A percentile compares a stretch with the other conserved stretches of the same genome.
phyloP scores from a whole-genome alignment of 2,329 filamentous ascomycete species.

The Mariannaea sp. region DNA sequence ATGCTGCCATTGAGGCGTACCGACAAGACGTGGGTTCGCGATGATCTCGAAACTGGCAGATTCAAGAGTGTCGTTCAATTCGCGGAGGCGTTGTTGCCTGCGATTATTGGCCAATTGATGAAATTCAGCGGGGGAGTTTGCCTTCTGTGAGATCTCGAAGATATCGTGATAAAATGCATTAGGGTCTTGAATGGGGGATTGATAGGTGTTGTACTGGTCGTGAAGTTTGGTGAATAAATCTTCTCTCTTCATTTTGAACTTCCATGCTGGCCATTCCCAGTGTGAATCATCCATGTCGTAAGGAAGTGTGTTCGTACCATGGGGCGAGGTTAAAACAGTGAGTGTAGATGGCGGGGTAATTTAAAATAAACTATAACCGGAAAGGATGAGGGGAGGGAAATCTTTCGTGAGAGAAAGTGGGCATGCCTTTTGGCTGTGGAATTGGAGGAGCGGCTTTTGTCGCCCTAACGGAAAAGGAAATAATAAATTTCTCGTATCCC shows the following conservation, averaged over 20 bases:
- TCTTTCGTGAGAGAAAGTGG: neutral
- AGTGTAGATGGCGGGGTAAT: neutral
- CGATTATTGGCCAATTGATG: conserved; percentile 58
- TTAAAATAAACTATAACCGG: neutral
- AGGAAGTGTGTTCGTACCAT: neutral
- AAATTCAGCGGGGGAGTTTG: conserved; percentile 57
- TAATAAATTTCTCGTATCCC: too few species aligned
- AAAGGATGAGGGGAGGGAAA: conserved; percentile 2
- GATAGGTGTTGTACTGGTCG: conserved; percentile 64
- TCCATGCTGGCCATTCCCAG: conserved; percentile 63
- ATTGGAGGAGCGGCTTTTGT: too few species aligned
- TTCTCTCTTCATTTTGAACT: conserved; percentile 65
- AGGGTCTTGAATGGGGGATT: conserved; percentile 61
- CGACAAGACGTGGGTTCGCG: conserved; percentile 62
- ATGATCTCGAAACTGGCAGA: conserved; percentile 64
- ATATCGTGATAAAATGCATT: conserved; percentile 66
- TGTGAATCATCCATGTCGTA: conserved; percentile 58
- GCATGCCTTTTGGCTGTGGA: neutral
- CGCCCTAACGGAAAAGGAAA: too few species aligned
- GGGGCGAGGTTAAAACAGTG: conserved; percentile 6
- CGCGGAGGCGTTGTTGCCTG: conserved; percentile 57
- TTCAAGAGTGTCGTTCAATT: conserved; percentile 60
- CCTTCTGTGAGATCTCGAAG: conserved; percentile 59
- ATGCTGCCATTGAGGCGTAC: conserved; percentile 62
- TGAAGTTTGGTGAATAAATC: conserved; percentile 63